These are phyloP conservation scores for Conticribra guillardii DNA, from an alignment of 108 stramenopile genomes.

Conservation along the genomic window DNA sequence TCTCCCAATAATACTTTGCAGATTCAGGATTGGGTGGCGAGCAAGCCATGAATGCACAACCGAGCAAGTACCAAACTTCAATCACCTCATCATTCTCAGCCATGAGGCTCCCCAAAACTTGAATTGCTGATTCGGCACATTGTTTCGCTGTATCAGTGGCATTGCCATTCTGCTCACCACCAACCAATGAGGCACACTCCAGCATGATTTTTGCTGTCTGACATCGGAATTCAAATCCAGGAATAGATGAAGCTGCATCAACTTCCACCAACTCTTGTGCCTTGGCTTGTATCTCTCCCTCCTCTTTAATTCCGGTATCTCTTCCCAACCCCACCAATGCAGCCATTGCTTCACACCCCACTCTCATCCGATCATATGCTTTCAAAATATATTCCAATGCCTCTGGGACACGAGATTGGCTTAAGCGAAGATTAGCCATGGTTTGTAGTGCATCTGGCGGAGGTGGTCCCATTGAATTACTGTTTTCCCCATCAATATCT, in stretches of 20 bases:
- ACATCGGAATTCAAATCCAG: slow-evolving; percentile 83
- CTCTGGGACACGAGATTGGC: slow-evolving; percentile 71
- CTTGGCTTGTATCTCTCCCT: slow-evolving; percentile 51
- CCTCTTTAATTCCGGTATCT: slow-evolving; percentile 36
- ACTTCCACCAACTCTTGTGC: slow-evolving; percentile 48
- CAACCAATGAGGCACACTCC: slow-evolving; percentile 69
- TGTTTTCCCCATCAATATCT: neutral
- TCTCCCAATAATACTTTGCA: slow-evolving; percentile 70
- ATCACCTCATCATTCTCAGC: slow-evolving; percentile 90
- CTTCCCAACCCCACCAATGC: slow-evolving; percentile 67
- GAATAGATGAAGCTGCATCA: slow-evolving; percentile 59
- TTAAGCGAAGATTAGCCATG: slow-evolving; percentile 78
- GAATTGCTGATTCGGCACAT: slow-evolving; percentile 73
- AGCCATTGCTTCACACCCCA: slow-evolving; percentile 80
- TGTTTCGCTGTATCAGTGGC: slow-evolving; percentile 30
- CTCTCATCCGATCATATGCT: slow-evolving; percentile 74
- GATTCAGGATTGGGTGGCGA: slow-evolving; percentile 55
- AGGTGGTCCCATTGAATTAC: slow-evolving; percentile 40
- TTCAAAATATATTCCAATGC: slow-evolving; percentile 66
- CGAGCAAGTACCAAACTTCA: slow-evolving; percentile 86
- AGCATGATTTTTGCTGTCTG: slow-evolving; percentile 85
- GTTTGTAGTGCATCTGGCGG: slow-evolving; percentile 86
- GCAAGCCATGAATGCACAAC: slow-evolving; percentile 76
- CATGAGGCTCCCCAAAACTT: slow-evolving; percentile 82
- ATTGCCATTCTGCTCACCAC: slow-evolving; percentile 16